Evolutionary conservation across 78 protist genomes (phyloP), one percentile per base, ranked within the genome.

Genomic region (Dictyostelium brefeldianum): DNA sequence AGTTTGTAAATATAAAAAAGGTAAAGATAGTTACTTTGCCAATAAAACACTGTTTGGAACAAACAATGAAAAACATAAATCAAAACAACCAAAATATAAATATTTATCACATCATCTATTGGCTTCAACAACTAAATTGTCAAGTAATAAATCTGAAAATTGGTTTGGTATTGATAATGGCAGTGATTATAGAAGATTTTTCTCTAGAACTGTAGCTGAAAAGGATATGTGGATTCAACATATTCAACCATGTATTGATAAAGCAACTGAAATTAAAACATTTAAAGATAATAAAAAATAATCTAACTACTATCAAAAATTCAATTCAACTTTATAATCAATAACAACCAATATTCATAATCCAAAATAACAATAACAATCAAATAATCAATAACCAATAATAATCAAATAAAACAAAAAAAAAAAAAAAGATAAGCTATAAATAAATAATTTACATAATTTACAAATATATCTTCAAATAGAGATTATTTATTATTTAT

Each of bases 141-240:
- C 92, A 27, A 80, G 78, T 46, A 84, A 84, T 80, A 84, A 74
- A 62, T 75, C 81, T 43, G 83, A 85, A 75, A 47, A 70, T 59
- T 85, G 83, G 82, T 85, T 85, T 77, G 92, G 92, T 31, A 31
- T 85, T 29, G 92, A 85, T 50, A 77, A 74, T 36, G 47, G 41
- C 7, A 14, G 75, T 11, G 92, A 85, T 4, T 85, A 85, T 64
- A 85, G 46, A 51, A 74, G 80, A 65, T 85, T 85, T 77, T 62
- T 85, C 41, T 27, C 92, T 10, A 74, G 79, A 50, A 77, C 84
- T 29, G 84, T 85, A 1, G 83, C 92, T 15, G 83, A 74, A 64
- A 85, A 85, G 25, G 92, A 85, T 59, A 85, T 85, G 92, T 85
- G 92, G 92, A 67, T 85, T 31, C 82, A 77, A 74, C 83, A 85